phyloP scores from a whole-genome alignment of 441 rosid species.

The Brassica hybrid region DNA sequence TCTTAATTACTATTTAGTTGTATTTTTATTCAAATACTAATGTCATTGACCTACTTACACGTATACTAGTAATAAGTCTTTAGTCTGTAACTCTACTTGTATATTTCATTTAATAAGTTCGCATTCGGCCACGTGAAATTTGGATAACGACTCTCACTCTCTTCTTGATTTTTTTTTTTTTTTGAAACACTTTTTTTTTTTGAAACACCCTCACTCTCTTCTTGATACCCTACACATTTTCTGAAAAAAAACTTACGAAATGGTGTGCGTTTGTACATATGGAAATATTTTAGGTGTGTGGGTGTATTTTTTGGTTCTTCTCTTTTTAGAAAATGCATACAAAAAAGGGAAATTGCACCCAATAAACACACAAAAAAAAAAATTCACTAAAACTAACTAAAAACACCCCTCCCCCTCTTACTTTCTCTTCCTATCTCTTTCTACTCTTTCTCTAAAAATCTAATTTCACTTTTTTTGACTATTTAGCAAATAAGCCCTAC shows the following conservation, averaged over 20 bases:
- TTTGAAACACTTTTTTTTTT: no score
- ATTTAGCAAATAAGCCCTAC: no score
- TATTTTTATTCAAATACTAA: not conserved
- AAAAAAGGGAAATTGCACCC: no score
- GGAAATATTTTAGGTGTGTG: not conserved
- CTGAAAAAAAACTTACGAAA: not conserved
- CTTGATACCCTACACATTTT: slow-evolving; percentile 9
- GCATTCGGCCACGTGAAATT: slow-evolving; percentile 24
- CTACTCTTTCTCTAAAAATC: no score
- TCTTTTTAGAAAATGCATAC: slow-evolving; percentile 8
- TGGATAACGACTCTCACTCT: slow-evolving; percentile 1
- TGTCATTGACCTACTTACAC: slow-evolving; percentile 25
- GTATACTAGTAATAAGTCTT: not conserved
- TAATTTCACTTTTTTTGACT: no score
- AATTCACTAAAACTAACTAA: no score
- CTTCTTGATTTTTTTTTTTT: no score
- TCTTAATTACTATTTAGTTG: slow-evolving; percentile 1
- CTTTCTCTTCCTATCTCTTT: no score
- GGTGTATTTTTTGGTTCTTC: not conserved
- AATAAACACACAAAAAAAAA: no score
- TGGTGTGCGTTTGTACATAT: not conserved
- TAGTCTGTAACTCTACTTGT: slow-evolving; percentile 12
- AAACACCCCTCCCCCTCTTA: no score
- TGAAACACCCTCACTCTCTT: no score
- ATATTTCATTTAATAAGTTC: slow-evolving; percentile 14